phyloP scores from a whole-genome alignment of 441 rosid species.

The Arabidopsis hybrid region DNA sequence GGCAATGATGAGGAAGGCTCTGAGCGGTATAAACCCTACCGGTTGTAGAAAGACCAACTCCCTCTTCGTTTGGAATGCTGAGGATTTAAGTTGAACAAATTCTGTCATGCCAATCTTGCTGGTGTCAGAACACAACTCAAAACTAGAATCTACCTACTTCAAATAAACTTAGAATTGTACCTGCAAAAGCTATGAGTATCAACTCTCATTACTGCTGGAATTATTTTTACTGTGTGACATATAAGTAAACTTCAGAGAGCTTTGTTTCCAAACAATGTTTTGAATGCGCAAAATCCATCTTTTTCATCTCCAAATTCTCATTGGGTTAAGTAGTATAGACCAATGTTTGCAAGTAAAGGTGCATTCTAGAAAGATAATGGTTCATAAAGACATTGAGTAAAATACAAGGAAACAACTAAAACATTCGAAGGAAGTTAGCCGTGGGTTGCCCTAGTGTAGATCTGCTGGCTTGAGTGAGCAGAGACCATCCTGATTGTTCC shows the following conservation, averaged over 20 bases:
- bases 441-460: constrained; percentile 64
- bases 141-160: constrained; percentile 10
- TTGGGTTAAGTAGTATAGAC: background rate
- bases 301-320: constrained; percentile 22
- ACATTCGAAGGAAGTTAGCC: constrained; percentile 43
- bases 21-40: constrained; percentile 60
- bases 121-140: background rate
- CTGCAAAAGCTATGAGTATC: background rate
- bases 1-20: constrained; percentile 91
- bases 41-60: constrained; percentile 61
- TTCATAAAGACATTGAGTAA: background rate
- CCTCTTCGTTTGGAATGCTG: constrained; percentile 65
- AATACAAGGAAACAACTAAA: background rate
- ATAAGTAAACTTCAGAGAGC: background rate
- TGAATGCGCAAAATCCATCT: background rate
- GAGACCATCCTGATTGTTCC: constrained; percentile 74
- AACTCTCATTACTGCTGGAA: background rate
- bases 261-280: background rate
- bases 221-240: background rate
- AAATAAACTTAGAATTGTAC: background rate
- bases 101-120: background rate
- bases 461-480: constrained; percentile 74
- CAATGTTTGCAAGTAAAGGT: constrained; percentile 1
- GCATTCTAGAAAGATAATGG: constrained; percentile 9
- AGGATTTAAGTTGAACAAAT: constrained; percentile 33